Percentiles rank a stretch among this genome's conserved stretches.
These are phyloP conservation scores for Geoglossum cookeanum DNA, from an alignment of 2,329 filamentous ascomycete species.

Conservation along the genomic window DNA sequence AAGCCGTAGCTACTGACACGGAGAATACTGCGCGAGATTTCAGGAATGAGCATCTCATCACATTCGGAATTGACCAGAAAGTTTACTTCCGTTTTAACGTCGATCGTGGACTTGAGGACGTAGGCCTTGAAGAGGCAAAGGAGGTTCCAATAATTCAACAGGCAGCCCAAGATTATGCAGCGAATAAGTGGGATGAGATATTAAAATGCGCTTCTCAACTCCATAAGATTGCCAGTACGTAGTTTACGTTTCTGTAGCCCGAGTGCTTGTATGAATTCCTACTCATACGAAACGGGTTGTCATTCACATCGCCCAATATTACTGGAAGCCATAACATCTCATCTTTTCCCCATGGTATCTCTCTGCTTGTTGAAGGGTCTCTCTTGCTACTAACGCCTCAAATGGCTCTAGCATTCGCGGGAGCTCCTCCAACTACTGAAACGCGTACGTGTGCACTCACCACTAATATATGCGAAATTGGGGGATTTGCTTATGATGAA, in stretches of 20 bases:
- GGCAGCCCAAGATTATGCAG: neutral
- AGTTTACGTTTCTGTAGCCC: neutral
- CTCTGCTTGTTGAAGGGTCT: no score
- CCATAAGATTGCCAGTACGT: neutral
- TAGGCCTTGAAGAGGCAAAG: constrained; percentile 23
- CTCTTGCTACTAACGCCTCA: no score
- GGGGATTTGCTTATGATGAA: no score
- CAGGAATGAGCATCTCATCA: constrained; percentile 14
- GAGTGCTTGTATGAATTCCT: no score
- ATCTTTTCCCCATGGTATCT: no score
- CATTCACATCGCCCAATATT: no score
- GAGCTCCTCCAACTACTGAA: no score
- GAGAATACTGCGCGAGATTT: constrained; percentile 21
- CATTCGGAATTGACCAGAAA: neutral
- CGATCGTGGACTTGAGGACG: constrained; percentile 19
- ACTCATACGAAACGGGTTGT: no score
- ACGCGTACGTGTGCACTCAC: no score
- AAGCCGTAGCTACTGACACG: constrained; percentile 20
- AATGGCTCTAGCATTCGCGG: no score
- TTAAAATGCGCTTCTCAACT: neutral
- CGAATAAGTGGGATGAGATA: neutral
- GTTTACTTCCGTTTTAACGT: constrained; percentile 20
- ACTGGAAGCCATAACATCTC: no score
- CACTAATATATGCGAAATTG: no score
- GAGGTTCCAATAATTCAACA: constrained; percentile 15